These are phyloP conservation scores for Starmerella scarabaei DNA, from an alignment of 805 yeast species.

Conservation along the genomic window DNA sequence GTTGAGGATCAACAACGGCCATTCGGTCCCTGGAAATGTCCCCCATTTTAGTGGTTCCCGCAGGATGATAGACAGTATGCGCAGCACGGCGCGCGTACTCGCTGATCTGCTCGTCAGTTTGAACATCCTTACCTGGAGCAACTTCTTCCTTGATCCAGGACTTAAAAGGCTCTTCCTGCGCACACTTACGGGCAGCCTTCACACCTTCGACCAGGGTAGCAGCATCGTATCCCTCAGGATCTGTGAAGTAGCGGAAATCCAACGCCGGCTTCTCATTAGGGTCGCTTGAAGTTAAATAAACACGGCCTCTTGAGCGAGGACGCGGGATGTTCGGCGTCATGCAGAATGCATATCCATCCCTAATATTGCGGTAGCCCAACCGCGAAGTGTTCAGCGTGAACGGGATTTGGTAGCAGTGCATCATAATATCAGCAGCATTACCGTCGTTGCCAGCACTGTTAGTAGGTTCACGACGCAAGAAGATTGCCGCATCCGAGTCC, in stretches of 20 bases:
- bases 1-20: slow-evolving; percentile 27
- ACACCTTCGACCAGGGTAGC: slow-evolving; percentile 27
- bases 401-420: slow-evolving; percentile 17
- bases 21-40: slow-evolving; percentile 15
- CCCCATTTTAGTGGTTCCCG: slow-evolving; percentile 25
- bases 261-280: slow-evolving; percentile 15
- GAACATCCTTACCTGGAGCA: slow-evolving; percentile 27
- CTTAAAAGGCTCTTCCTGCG: slow-evolving; percentile 26
- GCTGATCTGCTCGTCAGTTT: slow-evolving; percentile 26
- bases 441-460: slow-evolving; percentile 9
- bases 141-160: slow-evolving; percentile 25
- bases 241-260: slow-evolving; percentile 16
- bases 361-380: slow-evolving; percentile 9
- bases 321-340: slow-evolving; percentile 17
- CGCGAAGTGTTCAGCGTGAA: slow-evolving; percentile 12
- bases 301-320: slow-evolving; percentile 13
- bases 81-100: slow-evolving; percentile 25
- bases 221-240: slow-evolving; percentile 26
- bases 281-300: slow-evolving; percentile 9
- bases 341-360: slow-evolving; percentile 13
- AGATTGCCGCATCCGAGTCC: slow-evolving; percentile 15
- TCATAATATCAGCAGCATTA: slow-evolving; percentile 12
- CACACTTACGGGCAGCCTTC: slow-evolving; percentile 25
- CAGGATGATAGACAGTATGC: slow-evolving; percentile 28
- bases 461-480: slow-evolving; percentile 12